Conservation (phyloP, 805 yeast species). For the Teunomyces barrocoloradensis region DNA sequence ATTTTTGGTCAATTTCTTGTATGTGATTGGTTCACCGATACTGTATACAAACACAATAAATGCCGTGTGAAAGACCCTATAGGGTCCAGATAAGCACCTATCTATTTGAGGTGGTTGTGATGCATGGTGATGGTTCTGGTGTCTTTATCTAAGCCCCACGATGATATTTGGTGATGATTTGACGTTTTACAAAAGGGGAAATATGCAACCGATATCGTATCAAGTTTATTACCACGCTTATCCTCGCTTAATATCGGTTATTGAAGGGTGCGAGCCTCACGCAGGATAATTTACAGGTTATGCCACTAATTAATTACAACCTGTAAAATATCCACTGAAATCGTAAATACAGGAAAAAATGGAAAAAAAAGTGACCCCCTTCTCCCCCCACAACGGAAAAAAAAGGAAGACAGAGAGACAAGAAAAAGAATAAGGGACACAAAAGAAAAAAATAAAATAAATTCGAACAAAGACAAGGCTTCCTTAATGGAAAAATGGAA, state of each 20-base stretch:
- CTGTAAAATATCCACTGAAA: background rate
- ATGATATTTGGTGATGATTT: background rate
- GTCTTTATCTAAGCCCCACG: background rate
- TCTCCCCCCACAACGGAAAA: no score
- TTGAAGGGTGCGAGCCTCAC: slow-evolving; percentile 4
- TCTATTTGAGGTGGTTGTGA: background rate
- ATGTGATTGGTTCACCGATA: background rate
- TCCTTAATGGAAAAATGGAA: no score
- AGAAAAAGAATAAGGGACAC: no score
- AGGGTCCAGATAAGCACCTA: background rate
- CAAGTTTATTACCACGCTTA: background rate
- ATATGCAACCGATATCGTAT: background rate
- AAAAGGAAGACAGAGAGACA: no score
- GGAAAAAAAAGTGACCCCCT: background rate
- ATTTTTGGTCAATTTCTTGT: background rate
- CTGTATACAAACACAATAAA: background rate
- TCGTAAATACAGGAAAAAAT: background rate
- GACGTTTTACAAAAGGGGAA: slow-evolving; percentile 1
- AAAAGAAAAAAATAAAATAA: no score
- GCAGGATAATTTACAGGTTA: background rate
- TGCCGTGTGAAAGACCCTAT: background rate
- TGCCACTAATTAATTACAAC: background rate
- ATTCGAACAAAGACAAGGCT: no score
- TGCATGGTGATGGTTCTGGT: background rate
- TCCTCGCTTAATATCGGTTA: slow-evolving; percentile 1